phyloP scores from a whole-genome alignment of 2,329 filamentous ascomycete species.

The Chrysosporium queenslandicum region DNA sequence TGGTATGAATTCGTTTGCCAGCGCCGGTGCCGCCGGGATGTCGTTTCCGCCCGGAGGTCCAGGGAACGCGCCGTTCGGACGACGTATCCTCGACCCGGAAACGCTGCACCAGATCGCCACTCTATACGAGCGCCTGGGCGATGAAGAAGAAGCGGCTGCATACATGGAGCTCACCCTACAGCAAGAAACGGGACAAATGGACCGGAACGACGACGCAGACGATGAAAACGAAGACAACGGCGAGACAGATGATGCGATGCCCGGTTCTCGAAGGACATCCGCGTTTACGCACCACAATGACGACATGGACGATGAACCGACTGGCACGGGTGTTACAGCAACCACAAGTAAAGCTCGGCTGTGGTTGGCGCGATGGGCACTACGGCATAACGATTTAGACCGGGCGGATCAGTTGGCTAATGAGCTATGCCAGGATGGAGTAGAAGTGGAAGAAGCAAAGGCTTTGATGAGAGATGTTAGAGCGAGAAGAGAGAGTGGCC shows the following conservation, averaged over 20 bases:
- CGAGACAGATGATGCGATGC: conserved; percentile 42
- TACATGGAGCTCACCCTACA: conserved; percentile 96
- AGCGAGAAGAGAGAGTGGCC: conserved; percentile 54
- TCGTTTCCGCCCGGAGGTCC: conserved; percentile 14
- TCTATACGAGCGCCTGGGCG: conserved; percentile 72
- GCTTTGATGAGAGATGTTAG: conserved; percentile 79
- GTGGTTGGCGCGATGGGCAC: conserved; percentile 81
- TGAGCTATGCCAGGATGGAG: conserved; percentile 88
- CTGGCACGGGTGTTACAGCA: conserved; percentile 72
- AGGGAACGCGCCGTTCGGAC: conserved; percentile 23
- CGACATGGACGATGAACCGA: conserved; percentile 33
- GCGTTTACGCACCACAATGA: conserved; percentile 24
- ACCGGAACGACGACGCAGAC: conserved; percentile 28
- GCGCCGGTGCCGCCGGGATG: conserved; percentile 38
- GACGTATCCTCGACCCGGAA: conserved; percentile 67
- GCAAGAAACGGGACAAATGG: conserved; percentile 67
- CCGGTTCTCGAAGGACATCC: conserved; percentile 28
- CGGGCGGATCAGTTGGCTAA: conserved; percentile 72
- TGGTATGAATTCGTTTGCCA: conserved; percentile 21
- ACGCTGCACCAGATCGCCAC: conserved; percentile 79
- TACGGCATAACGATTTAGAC: conserved; percentile 62
- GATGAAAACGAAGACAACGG: conserved; percentile 28
- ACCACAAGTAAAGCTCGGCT: conserved; percentile 86
- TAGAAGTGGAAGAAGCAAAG: conserved; percentile 95
- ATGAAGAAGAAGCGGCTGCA: conserved; percentile 68